Evolutionary conservation across 116 monocot genomes (phyloP), one percentile per base, ranked within the genome.

Genomic region (Phalaenopsis hybrid): DNA sequence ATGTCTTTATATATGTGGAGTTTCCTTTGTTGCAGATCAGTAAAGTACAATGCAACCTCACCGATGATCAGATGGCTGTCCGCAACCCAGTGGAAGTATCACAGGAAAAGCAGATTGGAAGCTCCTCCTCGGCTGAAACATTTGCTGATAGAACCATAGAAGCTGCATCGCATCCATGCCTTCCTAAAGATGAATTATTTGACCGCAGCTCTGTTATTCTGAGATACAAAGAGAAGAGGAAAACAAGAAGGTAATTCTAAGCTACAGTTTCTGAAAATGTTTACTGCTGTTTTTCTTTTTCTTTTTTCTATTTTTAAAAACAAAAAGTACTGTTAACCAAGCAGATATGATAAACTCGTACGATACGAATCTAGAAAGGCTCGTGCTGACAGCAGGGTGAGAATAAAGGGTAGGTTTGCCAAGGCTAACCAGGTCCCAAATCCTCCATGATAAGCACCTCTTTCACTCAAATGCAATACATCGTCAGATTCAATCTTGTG

Each of bases 151-250:
- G 43, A 8, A 57, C 74, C 46, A 70, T 57, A 16, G 86, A 85
- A 16, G 68, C 78, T 52, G 80, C 51, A 11, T 49, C 81, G 33
- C 77, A 34, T 79, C 49, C 21, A 78, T 80, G 45, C 34, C 50
- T 76, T 23, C 11, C 31, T 21, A 89, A 84, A 85, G 77, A 48
- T 69, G 85, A 89, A 67, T 51, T 89, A 31, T 78, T 79, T 50
- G 91, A 94, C 63, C 89, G 96, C 0, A 78, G 88, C 79, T 83
- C 87, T 75, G 91, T 89, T 8, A 77, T 96, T 43, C 91, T 89
- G 31, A 88, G 94, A 12, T 96, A 96, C 82, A 92, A 91, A 84
- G 94, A 94, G 88, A 96, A 96, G 86, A 84, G 94, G 25, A 92
- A 96, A 82, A 83, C 89, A 57, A 91, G 96, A 69, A 92, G 92